Base-by-base conservation (phyloP, 176 grass and related monocot species). In the Tillandsia leiboldiana region DNA sequence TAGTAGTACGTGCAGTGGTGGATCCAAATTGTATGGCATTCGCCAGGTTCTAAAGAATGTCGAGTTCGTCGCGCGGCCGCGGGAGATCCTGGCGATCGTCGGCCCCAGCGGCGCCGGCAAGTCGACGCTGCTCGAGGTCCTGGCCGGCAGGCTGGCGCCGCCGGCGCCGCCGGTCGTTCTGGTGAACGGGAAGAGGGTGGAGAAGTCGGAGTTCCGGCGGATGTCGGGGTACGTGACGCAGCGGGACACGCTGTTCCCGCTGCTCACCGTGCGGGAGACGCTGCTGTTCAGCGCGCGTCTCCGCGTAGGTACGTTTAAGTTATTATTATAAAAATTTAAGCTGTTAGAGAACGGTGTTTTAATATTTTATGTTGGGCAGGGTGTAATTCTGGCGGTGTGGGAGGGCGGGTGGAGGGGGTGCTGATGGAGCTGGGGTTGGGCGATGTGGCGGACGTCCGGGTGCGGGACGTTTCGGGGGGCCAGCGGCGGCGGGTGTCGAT, bases 401-500 rank as follows among this genome's bases (percentile, higher is more conserved):
- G 33, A 5, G 33, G 4, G 51, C 67, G 82, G 10, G 90, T 88
- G 1, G 90, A 92, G 1, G 61, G 53, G 12, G 83, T 92, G 15
- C 20, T 92, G 26, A 3, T 29, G 12, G 90, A 92, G 15, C 77
- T 92, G 51, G 83, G 79, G 8, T 67, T 92, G 12, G 51, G 8
- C 11, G 77, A 72, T 63, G 85, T 84, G 2, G 82, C 77, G 8
- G 79, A 77, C 72, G 65, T 83, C 18, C 70, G 86, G 14, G 80
- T 92, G 66, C 76, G 79, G 69, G 86, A 79, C 11, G 67, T 92
- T 20, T 92, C 85, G 13, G 90, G 90, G 18, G 90, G 90, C 18
- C 85, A 92, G 70, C 70, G 83, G 3, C 85, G 90, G 50, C 78
- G 90, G 22, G 90, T 92, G 2, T 92, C 90, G 12, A 92, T 92